Conservation (phyloP, 2,329 filamentous ascomycete species). For the Pyrenochaeta sp. region DNA sequence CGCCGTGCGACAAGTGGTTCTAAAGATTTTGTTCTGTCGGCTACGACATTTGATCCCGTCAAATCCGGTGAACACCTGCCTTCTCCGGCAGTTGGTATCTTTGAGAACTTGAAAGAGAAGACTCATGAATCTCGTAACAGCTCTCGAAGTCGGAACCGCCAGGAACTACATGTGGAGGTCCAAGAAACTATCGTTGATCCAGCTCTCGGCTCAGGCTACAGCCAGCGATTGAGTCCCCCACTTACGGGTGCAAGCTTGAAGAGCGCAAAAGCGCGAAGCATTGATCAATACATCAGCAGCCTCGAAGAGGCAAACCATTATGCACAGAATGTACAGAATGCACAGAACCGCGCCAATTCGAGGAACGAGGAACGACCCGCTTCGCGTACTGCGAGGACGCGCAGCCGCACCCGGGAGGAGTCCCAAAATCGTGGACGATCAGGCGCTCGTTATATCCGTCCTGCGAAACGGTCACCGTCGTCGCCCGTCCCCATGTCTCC, state of each 20-base stretch:
- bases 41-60: slow-evolving; percentile 43
- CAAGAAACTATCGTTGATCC: slow-evolving; percentile 53
- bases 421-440: slow-evolving; percentile 76
- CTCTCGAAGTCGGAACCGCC: slow-evolving; percentile 80
- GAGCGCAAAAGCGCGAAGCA: slow-evolving; percentile 68
- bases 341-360: slow-evolving; percentile 47
- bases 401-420: slow-evolving; percentile 60
- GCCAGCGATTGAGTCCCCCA: slow-evolving; percentile 60
- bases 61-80: slow-evolving; percentile 58
- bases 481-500: slow-evolving; percentile 95
- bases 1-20: slow-evolving; percentile 62
- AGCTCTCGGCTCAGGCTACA: slow-evolving; percentile 50
- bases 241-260: slow-evolving; percentile 58
- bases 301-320: slow-evolving; percentile 78
- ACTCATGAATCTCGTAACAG: slow-evolving; percentile 69
- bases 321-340: too few species aligned
- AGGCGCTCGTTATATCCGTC: slow-evolving; percentile 71
- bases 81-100: slow-evolving; percentile 71
- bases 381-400: slow-evolving; percentile 56
- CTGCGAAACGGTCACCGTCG: slow-evolving; percentile 85
- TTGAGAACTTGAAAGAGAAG: slow-evolving; percentile 69
- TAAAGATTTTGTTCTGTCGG: slow-evolving; percentile 57
- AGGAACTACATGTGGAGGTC: slow-evolving; percentile 65
- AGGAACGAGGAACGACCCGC: slow-evolving; percentile 55
- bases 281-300: slow-evolving; percentile 87